Conservation (phyloP, 1,139 yeast genomes). For the Zhuliangozyma blackwelliae region DNA sequence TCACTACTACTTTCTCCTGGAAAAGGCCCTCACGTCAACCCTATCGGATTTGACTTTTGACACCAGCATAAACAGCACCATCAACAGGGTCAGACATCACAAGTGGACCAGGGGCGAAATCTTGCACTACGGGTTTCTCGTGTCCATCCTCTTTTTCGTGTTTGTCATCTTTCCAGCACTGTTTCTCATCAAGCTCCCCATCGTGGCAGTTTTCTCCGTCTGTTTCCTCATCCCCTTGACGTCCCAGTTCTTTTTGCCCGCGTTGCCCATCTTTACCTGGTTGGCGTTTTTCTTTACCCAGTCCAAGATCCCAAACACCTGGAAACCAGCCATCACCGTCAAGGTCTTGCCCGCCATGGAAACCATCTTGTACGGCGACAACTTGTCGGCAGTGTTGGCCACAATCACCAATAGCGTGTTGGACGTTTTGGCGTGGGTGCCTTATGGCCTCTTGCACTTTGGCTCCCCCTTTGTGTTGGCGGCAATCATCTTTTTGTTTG, state of each 20-base stretch:
- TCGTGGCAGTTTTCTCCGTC: slow-evolving; percentile 31
- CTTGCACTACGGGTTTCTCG: slow-evolving; percentile 49
- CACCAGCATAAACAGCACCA: slow-evolving; percentile 48
- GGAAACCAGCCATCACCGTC: slow-evolving; percentile 89
- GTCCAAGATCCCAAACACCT: slow-evolving; percentile 66
- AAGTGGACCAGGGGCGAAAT: slow-evolving; percentile 44
- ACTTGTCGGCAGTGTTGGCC: slow-evolving; percentile 82
- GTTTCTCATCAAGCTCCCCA: slow-evolving; percentile 40
- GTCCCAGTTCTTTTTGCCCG: slow-evolving; percentile 80
- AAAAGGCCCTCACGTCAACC: slow-evolving; percentile 52
- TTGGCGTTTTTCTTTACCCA: slow-evolving; percentile 78
- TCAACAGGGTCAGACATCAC: slow-evolving; percentile 48
- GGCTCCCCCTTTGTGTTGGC: slow-evolving; percentile 89
- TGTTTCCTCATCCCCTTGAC: slow-evolving; percentile 68
- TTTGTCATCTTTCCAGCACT: slow-evolving; percentile 51
- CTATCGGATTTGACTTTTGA: slow-evolving; percentile 59
- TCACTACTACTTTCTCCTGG: slow-evolving; percentile 52
- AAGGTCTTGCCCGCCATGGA: slow-evolving; percentile 92
- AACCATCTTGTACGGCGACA: slow-evolving; percentile 90
- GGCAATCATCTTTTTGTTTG: slow-evolving; percentile 72
- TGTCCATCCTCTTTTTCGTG: slow-evolving; percentile 48
- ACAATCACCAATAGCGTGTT: slow-evolving; percentile 61
- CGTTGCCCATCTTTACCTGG: slow-evolving; percentile 87
- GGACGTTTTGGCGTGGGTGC: slow-evolving; percentile 91
- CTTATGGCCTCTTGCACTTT: slow-evolving; percentile 90